A percentile compares a stretch with the other conserved stretches of the same genome.
Evolutionary conservation across 1,284 basidiomycete species (phyloP).

Genomic region (Fomitopsis schrenkii): DNA sequence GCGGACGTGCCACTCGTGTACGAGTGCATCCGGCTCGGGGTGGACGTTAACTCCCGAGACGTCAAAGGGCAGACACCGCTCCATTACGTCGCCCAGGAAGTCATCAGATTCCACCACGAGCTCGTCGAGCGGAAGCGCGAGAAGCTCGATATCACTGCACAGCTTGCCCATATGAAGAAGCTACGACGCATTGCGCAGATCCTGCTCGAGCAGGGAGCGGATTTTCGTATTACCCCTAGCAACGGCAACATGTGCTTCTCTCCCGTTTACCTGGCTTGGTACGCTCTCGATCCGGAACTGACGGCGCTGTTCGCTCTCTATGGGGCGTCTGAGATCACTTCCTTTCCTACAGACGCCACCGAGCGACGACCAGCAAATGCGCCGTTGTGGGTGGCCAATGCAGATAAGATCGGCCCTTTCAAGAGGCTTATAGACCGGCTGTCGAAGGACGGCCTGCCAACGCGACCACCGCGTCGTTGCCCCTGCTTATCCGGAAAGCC

Average conservation of each 20-base stretch:
- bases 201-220: conserved; percentile 12
- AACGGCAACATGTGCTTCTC: neutral
- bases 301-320: neutral
- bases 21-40: conserved; percentile 16
- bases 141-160: conserved; percentile 6
- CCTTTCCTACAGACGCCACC: neutral
- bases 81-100: conserved; percentile 3
- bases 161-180: conserved; percentile 2
- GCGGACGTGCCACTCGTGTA: conserved; percentile 13
- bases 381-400: neutral
- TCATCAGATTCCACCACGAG: neutral
- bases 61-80: conserved; percentile 10
- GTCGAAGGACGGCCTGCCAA: neutral
- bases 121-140: neutral
- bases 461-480: conserved; percentile 11
- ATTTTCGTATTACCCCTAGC: neutral
- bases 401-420: neutral
- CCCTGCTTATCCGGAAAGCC: conserved; percentile 17
- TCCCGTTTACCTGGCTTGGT: neutral
- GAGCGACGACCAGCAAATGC: neutral
- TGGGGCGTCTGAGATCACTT: neutral
- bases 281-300: neutral
- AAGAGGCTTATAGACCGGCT: neutral
- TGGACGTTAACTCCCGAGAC: conserved; percentile 9
- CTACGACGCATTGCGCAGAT: conserved; percentile 8